phyloP scores from a whole-genome alignment of 176 grass and related monocot species.

The Ensete glaucum region DNA sequence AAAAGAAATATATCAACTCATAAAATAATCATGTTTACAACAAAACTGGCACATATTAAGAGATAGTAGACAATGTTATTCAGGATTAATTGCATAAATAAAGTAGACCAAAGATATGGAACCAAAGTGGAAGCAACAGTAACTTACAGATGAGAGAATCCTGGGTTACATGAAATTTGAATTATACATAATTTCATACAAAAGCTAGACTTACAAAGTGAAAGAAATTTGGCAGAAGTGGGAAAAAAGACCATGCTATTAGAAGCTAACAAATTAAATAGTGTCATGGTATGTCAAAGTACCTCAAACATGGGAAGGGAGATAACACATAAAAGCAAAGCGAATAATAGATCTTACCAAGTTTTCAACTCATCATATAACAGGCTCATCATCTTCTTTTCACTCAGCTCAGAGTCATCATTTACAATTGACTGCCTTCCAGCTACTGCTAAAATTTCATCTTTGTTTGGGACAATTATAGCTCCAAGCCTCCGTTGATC shows the following conservation, averaged over 20 bases:
- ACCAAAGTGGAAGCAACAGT: background rate
- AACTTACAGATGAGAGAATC: too few species aligned
- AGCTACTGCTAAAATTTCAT: conserved; percentile 51
- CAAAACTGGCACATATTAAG: too few species aligned
- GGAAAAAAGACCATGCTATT: background rate
- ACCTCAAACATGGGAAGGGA: background rate
- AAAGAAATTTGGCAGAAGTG: background rate
- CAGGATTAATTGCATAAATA: background rate
- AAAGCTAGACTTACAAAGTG: background rate
- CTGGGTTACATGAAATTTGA: too few species aligned
- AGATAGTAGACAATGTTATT: background rate
- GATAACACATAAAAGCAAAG: background rate
- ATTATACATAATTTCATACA: background rate
- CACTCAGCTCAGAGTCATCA: conserved; percentile 21
- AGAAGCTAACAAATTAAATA: background rate
- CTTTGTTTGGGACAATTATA: conserved; percentile 77
- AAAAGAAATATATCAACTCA: too few species aligned
- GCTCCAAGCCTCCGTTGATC: conserved; percentile 72
- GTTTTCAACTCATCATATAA: conserved; percentile 57
- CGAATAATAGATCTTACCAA: conserved; percentile 37
- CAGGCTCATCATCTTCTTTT: conserved; percentile 49
- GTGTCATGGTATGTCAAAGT: background rate
- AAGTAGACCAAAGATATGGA: background rate
- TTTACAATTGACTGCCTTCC: conserved; percentile 33
- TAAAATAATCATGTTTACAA: too few species aligned